A percentile compares a stretch with the other conserved stretches of the same genome.
These are phyloP conservation scores for Talaromyces sp. DNA, from an alignment of 2,329 filamentous ascomycete species.

Conservation along the genomic window DNA sequence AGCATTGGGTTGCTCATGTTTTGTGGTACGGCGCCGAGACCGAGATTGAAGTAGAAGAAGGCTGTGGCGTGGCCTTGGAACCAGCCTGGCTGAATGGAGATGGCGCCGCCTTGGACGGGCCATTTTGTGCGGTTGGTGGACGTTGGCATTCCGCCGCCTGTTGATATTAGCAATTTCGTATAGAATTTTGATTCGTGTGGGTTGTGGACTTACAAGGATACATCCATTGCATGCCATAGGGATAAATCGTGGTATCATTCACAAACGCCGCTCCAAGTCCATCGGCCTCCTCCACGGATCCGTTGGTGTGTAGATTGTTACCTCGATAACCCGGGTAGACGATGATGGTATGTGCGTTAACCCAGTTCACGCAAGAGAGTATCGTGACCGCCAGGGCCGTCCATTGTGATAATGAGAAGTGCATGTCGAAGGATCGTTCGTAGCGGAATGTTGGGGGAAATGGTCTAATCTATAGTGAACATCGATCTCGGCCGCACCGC, in stretches of 20 bases:
- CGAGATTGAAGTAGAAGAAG: slow-evolving; percentile 87
- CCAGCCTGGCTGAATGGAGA: slow-evolving; percentile 92
- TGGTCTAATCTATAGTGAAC: slow-evolving; percentile 3
- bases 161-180: neutral
- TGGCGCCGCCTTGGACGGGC: slow-evolving; percentile 82
- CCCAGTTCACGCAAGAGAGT: slow-evolving; percentile 35
- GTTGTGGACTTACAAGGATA: slow-evolving; percentile 76
- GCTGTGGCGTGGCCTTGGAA: slow-evolving; percentile 83
- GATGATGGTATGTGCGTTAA: slow-evolving; percentile 69
- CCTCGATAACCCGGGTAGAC: slow-evolving; percentile 85
- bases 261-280: slow-evolving; percentile 48
- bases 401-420: slow-evolving; percentile 20
- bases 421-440: slow-evolving; percentile 11
- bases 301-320: slow-evolving; percentile 78
- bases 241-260: slow-evolving; percentile 57
- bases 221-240: slow-evolving; percentile 92
- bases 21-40: slow-evolving; percentile 72
- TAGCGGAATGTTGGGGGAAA: no score
- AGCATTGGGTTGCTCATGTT: slow-evolving; percentile 90
- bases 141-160: slow-evolving; percentile 79
- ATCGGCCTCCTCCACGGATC: slow-evolving; percentile 50
- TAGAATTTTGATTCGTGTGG: neutral
- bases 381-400: slow-evolving; percentile 17
- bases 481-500: slow-evolving; percentile 2
- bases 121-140: slow-evolving; percentile 86